Evolutionary conservation across 352 stramenopile genomes (phyloP).

Genomic region (Globisporangium cystogenes): DNA sequence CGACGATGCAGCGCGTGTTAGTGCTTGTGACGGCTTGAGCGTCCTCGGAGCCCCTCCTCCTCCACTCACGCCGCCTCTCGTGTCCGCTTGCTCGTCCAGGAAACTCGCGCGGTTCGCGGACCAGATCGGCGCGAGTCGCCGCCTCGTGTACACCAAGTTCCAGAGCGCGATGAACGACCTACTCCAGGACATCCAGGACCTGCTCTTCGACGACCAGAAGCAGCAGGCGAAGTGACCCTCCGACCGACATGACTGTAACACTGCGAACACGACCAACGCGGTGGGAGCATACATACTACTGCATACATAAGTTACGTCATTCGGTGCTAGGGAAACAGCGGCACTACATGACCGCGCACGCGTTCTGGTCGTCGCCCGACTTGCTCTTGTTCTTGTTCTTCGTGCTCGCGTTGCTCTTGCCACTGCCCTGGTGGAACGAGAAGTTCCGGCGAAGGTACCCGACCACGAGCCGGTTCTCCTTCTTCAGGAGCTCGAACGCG

Average conservation of each 20-base stretch:
- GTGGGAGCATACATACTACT: not conserved
- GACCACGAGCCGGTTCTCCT: constrained; percentile 66
- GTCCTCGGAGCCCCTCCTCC: not conserved
- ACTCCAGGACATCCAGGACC: constrained; percentile 62
- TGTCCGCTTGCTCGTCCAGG: constrained; percentile 24
- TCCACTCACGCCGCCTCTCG: not conserved
- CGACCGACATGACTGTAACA: too few species aligned
- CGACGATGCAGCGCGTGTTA: constrained; percentile 79
- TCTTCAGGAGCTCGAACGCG: constrained; percentile 54
- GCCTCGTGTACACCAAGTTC: constrained; percentile 62
- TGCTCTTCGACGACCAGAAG: constrained; percentile 41
- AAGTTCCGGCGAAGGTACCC: constrained; percentile 84
- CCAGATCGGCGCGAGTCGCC: constrained; percentile 53
- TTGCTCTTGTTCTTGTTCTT: constrained; percentile 20
- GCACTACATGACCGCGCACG: constrained; percentile 61
- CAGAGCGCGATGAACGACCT: constrained; percentile 72
- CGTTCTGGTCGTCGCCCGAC: constrained; percentile 41
- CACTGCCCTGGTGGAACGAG: constrained; percentile 46
- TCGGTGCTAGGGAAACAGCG: not conserved
- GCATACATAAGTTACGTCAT: constrained; percentile 15
- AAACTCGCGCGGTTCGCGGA: constrained; percentile 79
- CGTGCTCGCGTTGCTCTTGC: constrained; percentile 14
- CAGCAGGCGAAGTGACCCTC: constrained; percentile 29
- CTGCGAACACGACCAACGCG: not conserved
- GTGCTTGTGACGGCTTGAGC: constrained; percentile 4